Percentiles rank a stretch among this genome's conserved stretches.
Evolutionary conservation across 352 stramenopile genomes (phyloP).

Genomic region (Stramenopiles sp.): DNA sequence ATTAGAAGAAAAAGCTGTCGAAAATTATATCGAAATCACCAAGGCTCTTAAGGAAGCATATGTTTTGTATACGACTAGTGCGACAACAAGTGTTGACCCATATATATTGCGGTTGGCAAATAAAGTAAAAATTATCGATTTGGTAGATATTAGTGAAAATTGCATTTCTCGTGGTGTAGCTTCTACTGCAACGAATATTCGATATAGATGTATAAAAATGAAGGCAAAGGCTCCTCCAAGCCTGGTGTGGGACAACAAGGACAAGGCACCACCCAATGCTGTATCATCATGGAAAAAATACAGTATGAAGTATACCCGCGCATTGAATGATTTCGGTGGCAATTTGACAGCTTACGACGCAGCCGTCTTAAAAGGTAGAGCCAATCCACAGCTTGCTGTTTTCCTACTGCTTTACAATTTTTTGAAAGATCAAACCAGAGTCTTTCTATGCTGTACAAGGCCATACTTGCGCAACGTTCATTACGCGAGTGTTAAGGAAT

Average conservation of each 20-base stretch:
- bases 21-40: background rate
- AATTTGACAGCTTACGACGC: background rate
- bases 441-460: constrained; percentile 7
- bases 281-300: background rate
- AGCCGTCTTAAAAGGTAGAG: background rate
- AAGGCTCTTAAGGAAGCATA: too few relatives aligned
- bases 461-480: constrained; percentile 1
- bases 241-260: background rate
- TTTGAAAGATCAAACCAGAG: background rate
- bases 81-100: background rate
- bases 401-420: background rate
- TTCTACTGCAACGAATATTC: background rate
- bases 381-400: constrained; percentile 6
- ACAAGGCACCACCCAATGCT: background rate
- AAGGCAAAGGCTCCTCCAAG: background rate
- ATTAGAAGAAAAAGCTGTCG: background rate
- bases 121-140: background rate
- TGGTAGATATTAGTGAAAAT: background rate
- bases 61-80: background rate
- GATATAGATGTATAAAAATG: background rate
- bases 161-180: background rate
- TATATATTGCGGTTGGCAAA: background rate
- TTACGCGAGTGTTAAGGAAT: background rate
- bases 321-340: background rate
- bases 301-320: background rate